These are phyloP conservation scores for Colletotrichum tofieldiae DNA, from an alignment of 2,329 filamentous ascomycete species.

Conservation along the genomic window DNA sequence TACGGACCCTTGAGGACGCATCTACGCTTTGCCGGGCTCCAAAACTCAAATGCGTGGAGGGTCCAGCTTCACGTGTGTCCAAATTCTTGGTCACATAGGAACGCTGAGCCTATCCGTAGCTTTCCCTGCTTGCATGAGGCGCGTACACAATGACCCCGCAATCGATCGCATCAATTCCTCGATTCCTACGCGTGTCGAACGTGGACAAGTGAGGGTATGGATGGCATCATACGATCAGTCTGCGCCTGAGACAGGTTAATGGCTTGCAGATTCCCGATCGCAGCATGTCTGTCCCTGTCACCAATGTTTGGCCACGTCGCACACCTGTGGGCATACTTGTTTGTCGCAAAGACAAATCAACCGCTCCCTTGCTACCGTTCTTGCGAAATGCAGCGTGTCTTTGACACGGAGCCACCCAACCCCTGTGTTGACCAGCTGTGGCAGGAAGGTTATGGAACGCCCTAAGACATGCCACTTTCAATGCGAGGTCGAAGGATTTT, in stretches of 20 bases:
- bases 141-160: not conserved
- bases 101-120: not conserved
- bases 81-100: not conserved
- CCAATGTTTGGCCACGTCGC: slow-evolving; percentile 14
- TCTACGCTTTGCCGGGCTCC: slow-evolving; percentile 8
- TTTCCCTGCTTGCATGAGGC: not conserved
- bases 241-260: not conserved
- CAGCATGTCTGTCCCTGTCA: slow-evolving; percentile 14
- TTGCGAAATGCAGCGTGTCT: slow-evolving; percentile 14
- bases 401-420: not conserved
- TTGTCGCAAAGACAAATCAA: slow-evolving; percentile 21
- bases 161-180: not conserved
- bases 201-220: not conserved
- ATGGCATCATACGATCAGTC: not conserved
- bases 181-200: not conserved
- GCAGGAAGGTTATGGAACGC: not conserved
- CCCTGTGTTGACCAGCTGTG: not conserved
- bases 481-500: not conserved
- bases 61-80: not conserved
- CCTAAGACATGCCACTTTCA: not conserved
- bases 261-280: not conserved
- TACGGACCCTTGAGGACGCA: slow-evolving; percentile 9
- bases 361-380: slow-evolving; percentile 8
- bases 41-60: not conserved
- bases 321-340: slow-evolving; percentile 10